Evolutionary conservation across 352 stramenopile genomes (phyloP).

Genomic region (Phytophthora fragariaefolia): DNA sequence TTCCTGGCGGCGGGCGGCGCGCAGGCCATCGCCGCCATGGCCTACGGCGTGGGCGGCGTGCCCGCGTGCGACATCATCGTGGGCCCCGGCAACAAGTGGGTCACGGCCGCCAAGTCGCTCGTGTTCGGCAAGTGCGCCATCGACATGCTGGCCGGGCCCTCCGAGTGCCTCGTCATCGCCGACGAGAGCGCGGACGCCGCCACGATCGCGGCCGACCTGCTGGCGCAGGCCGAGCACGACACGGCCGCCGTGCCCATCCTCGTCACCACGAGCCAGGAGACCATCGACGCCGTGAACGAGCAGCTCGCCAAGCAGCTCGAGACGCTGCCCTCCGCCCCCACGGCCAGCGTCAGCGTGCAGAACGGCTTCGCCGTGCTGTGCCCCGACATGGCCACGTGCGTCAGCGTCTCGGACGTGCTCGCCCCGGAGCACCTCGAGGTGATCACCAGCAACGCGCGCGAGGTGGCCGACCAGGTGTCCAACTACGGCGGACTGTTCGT

Average conservation of each 20-base stretch:
- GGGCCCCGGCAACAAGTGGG: constrained; percentile 99
- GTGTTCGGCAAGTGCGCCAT: constrained; percentile 98
- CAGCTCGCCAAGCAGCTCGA: constrained; percentile 79
- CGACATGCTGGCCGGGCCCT: constrained; percentile 99
- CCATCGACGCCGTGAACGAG: constrained; percentile 93
- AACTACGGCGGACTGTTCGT: constrained; percentile 96
- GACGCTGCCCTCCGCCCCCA: constrained; percentile 71
- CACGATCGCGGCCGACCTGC: constrained; percentile 79
- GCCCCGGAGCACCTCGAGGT: constrained; percentile 90
- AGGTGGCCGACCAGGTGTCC: constrained; percentile 79
- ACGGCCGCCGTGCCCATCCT: constrained; percentile 97
- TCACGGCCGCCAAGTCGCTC: constrained; percentile 98
- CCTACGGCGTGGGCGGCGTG: constrained; percentile 93
- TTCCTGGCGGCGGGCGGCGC: constrained; percentile 82
- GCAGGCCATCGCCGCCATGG: constrained; percentile 95
- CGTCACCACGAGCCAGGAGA: constrained; percentile 86
- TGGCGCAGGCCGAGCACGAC: constrained; percentile 96
- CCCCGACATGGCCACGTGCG: constrained; percentile 65
- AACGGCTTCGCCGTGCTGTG: constrained; percentile 87
- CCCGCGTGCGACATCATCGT: constrained; percentile 98
- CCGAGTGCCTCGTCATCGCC: constrained; percentile 98
- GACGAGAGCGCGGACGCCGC: constrained; percentile 87
- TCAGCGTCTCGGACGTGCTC: constrained; percentile 89
- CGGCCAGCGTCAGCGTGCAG: constrained; percentile 65
- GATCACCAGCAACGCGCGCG: constrained; percentile 91